Conservation (phyloP, 495 filamentous ascomycete species). For the Ascodesmis nigricans region DNA sequence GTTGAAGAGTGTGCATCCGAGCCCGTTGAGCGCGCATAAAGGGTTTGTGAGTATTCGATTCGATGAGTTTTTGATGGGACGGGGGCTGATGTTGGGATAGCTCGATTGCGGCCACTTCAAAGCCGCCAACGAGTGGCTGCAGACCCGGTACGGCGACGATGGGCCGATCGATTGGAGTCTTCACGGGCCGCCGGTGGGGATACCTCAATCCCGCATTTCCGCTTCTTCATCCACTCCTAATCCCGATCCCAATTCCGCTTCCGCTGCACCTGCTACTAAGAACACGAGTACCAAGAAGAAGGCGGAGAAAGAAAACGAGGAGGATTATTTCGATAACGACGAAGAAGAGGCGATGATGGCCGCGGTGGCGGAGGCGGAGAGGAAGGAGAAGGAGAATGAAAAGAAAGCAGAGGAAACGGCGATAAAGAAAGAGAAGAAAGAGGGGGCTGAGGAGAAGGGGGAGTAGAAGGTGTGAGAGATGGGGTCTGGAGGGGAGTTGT, state of each 20-base stretch:
- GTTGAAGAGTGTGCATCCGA: constrained; percentile 70
- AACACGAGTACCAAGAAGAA: not conserved
- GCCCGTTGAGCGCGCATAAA: constrained; percentile 54
- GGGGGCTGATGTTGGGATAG: constrained; percentile 22
- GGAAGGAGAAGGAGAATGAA: constrained; percentile 4
- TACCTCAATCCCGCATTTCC: not conserved
- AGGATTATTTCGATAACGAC: constrained; percentile 11
- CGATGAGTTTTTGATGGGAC: not conserved
- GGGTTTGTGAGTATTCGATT: constrained; percentile 38
- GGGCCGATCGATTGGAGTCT: constrained; percentile 77
- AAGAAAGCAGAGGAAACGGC: not conserved
- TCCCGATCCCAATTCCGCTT: not conserved
- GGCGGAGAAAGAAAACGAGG: not conserved
- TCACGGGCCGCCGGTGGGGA: constrained; percentile 20
- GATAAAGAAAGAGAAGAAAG: not conserved
- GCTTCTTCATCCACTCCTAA: not conserved
- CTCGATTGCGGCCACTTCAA: constrained; percentile 75
- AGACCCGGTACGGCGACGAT: constrained; percentile 48
- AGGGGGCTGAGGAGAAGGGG: not conserved
- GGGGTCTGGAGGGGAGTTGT: too few relatives aligned
- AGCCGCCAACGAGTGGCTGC: constrained; percentile 76
- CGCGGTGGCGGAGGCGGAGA: constrained; percentile 9
- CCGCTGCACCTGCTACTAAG: not conserved
- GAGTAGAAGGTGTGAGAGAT: too few relatives aligned
- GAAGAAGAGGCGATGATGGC: constrained; percentile 19